Base-by-base conservation (phyloP, 225 moss, liverwort and hornwort genomes). In the Physcomitrellopsis africana region DNA sequence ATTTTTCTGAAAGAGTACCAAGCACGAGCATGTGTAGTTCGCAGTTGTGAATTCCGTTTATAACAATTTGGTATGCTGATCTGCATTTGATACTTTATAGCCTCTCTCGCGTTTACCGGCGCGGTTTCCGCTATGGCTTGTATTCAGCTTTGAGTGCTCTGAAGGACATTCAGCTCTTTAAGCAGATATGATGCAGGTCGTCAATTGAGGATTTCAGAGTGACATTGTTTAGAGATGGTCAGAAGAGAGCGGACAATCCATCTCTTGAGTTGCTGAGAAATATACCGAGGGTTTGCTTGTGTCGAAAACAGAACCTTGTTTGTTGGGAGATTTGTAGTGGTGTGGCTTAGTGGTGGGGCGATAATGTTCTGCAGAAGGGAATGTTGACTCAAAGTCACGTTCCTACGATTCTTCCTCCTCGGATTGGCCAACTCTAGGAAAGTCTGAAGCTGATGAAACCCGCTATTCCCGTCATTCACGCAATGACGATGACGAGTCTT, bases 331-430 rank as follows among this genome's bases (percentile, higher is more conserved):
- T 10, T 29, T 66, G 13, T 63, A 42, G 18, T 46, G 18, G 14
- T 68, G 14, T 55, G 68, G 23, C 51, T 51, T 23, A n/a, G 1
- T 16, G 27, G 9, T 58, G 9, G 57, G 56, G 18, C 68, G 22
- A 24, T 69, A 48, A 7, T 63, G 11, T 18, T 68, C 64, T 22
- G 78, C 86, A 86, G 86, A 66, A 32, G 83, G 81, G 68, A 57
- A 76, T 63, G 70, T 20, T 19, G 76, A 67, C 15, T 65, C 78
- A 10, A 70, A 41, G 62, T 56, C 81, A 32, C 76, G 61, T 19
- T 82, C 65, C 19, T 68, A 61, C 2, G 82, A 72, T 11, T 48
- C 79, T 15, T 79, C 87, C 62, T 83, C 86, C 54, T 80, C 86
- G 0, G 78, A 73, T 81, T 76, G 60, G 5, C 78, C 83, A 47